Evolutionary conservation across 345 rosid genomes (phyloP).

Genomic region (Citrus trifoliata): DNA sequence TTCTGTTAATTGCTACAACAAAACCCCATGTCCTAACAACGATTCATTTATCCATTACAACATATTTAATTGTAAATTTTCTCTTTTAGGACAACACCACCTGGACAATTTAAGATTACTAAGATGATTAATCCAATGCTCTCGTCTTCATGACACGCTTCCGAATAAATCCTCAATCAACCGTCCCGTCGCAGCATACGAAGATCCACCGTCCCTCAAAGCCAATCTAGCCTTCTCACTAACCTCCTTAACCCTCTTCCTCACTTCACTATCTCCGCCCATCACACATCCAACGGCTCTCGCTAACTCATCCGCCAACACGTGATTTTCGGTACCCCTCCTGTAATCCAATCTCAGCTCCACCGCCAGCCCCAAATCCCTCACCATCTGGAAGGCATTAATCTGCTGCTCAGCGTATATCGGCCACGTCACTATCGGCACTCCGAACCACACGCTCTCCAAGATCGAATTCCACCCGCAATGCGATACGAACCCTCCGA

Average conservation of each 20-base stretch:
- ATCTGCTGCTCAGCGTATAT: constrained; percentile 34
- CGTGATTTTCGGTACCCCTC: not conserved
- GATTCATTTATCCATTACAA: no score
- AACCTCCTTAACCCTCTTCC: constrained; percentile 15
- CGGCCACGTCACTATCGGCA: constrained; percentile 33
- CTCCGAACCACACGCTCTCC: constrained; percentile 35
- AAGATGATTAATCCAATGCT: not conserved
- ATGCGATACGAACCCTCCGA: constrained; percentile 42
- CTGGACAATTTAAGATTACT: not conserved
- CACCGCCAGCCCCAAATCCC: constrained; percentile 27
- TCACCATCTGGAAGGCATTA: constrained; percentile 28
- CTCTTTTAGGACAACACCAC: no score
- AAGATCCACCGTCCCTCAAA: constrained; percentile 29
- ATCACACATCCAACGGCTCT: constrained; percentile 20
- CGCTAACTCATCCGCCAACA: constrained; percentile 21
- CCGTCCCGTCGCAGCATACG: constrained; percentile 6
- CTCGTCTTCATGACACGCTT: not conserved
- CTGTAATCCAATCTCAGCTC: constrained; percentile 1
- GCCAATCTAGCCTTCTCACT: constrained; percentile 18
- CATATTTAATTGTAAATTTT: no score
- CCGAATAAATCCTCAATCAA: constrained; percentile 14
- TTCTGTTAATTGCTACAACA: no score
- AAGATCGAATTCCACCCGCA: constrained; percentile 46
- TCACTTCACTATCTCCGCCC: constrained; percentile 10
- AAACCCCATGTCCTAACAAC: no score